Base-by-base conservation (phyloP, 1,139 yeast species). In the Scheffersomyces insectosa region DNA sequence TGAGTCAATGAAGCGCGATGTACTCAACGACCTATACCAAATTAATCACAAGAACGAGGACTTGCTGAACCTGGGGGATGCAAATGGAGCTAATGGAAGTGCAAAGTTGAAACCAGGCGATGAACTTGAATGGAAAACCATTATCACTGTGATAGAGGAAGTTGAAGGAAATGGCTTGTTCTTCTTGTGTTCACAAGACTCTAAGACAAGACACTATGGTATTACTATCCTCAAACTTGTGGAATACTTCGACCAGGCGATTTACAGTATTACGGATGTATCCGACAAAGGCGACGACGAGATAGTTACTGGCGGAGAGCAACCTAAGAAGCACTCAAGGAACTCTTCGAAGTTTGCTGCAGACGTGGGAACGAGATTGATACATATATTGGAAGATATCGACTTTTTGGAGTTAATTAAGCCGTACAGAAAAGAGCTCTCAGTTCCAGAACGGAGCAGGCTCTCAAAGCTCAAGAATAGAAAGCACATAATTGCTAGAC, bases 101-200 rank as follows among this genome's bases (percentile, higher is more conserved):
- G 25, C 25, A 20, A 62, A 58, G 33, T 45, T 63, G 30, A 75
- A 69, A 40, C 74, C 79, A 5, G 68, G 78, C 14, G 93, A 88
- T 46, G 90, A 85, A 45, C 65, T 88, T 37, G 95, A 87, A 55
- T 75, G 91, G 78, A 87, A 87, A 54, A 82, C 82, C 32, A 82
- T 88, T 34, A 83, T 88, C 52, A 85, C 96, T 0, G 84, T 87
- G 0, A 84, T 91, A 40, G 98, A 93, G 62, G 97, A 91, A 51
- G 87, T 91, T 7, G 99, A 95, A 65, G 98, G 99, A 0, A 89
- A 91, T 59, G 99, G 97, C 0, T 66, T 95, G 33, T 93, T 88
- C 60, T 93, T 95, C 59, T 70, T 95, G 28, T 89, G 97, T 57
- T 88, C 96, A 2, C 96, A 89, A 56, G 97, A 90, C 55, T 77